phyloP scores from a whole-genome alignment of 768 basidiomycete genomes.

The Cystofilobasidium bisporidii region DNA sequence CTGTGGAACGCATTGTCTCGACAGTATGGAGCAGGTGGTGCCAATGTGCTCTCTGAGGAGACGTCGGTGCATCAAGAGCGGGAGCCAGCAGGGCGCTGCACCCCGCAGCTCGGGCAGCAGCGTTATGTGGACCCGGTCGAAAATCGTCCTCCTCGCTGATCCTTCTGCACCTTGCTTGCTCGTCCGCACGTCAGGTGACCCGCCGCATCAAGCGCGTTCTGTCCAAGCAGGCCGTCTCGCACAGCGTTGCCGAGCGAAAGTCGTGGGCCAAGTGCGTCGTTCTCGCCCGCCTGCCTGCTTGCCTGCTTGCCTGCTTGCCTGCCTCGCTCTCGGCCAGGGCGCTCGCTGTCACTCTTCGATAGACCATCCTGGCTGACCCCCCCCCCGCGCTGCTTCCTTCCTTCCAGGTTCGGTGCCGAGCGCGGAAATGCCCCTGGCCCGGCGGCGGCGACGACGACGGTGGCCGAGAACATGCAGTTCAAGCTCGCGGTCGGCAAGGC shows the following conservation, averaged over 20 bases:
- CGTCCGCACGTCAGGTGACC: constrained; percentile 53
- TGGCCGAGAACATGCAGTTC: constrained; percentile 62
- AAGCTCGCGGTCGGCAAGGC: constrained; percentile 53
- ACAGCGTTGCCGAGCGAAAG: constrained; percentile 84
- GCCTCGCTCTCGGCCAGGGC: background rate
- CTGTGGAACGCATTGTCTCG: no score
- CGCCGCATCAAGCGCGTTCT: constrained; percentile 74
- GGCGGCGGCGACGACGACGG: constrained; percentile 85
- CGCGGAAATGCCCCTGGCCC: constrained; percentile 78
- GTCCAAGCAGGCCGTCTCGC: constrained; percentile 86
- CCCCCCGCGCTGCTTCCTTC: background rate
- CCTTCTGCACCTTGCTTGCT: constrained; percentile 9
- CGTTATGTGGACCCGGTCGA: no score
- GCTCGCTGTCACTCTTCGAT: background rate
- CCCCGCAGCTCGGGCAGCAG: no score
- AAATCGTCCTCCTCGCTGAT: background rate
- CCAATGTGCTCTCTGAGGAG: no score
- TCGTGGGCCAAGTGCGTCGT: constrained; percentile 57
- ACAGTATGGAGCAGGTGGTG: no score
- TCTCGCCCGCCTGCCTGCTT: background rate
- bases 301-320: background rate
- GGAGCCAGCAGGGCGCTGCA: no score
- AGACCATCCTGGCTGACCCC: no score
- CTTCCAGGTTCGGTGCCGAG: constrained; percentile 71
- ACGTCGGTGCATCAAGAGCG: no score